Evolutionary conservation across 2,329 filamentous ascomycete species (phyloP).

Genomic region (Monilinia laxa): DNA sequence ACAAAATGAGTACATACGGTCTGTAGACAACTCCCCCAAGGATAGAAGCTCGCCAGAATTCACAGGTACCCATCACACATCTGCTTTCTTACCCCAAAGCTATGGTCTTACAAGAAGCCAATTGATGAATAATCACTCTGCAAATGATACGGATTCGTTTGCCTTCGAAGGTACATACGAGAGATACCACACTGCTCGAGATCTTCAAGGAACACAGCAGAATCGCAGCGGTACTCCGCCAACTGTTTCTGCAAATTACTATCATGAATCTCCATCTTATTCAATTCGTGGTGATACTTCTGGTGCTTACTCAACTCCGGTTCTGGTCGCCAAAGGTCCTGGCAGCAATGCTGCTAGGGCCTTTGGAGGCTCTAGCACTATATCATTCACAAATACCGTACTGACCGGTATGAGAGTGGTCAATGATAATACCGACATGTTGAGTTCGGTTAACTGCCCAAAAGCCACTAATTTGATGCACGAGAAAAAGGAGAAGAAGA

Average conservation of each 20-base stretch:
- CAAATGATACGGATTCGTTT: slow-evolving; percentile 5
- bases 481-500: not conserved
- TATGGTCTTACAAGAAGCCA: not conserved
- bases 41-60: not conserved
- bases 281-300: not conserved
- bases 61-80: not conserved
- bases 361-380: not conserved
- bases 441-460: no score
- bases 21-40: no score
- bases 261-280: not conserved
- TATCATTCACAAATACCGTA: not conserved
- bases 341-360: not conserved
- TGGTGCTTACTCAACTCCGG: not conserved
- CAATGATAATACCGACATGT: no score
- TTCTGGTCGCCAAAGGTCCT: not conserved
- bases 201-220: not conserved
- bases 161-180: slow-evolving; percentile 2
- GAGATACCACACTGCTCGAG: not conserved
- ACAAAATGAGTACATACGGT: not conserved
- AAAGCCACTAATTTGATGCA: not conserved
- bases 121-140: slow-evolving; percentile 2
- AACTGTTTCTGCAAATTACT: not conserved
- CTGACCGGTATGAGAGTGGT: not conserved
- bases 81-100: not conserved
- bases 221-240: not conserved